A percentile compares a stretch with the other conserved stretches of the same genome.
Conservation (phyloP, 306 rosid species). For the Castanea mollissima region DNA sequence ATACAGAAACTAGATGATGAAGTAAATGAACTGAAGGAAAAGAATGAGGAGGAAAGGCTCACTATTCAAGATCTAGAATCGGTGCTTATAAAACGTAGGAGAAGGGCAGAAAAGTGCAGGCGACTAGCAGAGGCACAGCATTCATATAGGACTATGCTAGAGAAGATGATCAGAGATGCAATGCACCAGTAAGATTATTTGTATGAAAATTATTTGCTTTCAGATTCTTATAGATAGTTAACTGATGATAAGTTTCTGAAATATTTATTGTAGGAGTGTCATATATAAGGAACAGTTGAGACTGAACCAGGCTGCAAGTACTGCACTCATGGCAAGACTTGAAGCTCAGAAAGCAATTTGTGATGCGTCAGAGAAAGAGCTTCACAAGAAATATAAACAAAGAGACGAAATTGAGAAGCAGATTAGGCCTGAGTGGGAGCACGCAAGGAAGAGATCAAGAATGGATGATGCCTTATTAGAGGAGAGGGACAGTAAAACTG, state of each 20-base stretch:
- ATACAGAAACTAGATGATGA: constrained; percentile 65
- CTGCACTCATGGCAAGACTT: constrained; percentile 92
- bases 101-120: constrained; percentile 86
- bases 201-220: neutral
- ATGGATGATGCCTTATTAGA: constrained; percentile 48
- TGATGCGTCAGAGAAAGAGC: constrained; percentile 80
- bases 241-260: neutral
- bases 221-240: neutral
- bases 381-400: constrained; percentile 65
- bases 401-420: constrained; percentile 82
- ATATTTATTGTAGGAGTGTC: constrained; percentile 66
- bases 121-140: constrained; percentile 89
- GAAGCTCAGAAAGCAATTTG: constrained; percentile 88
- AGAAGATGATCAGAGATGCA: constrained; percentile 95
- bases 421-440: constrained; percentile 72
- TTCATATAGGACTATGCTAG: constrained; percentile 75
- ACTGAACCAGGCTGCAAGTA: constrained; percentile 84
- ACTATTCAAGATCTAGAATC: constrained; percentile 75
- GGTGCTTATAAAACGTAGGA: constrained; percentile 61
- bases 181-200: constrained; percentile 86
- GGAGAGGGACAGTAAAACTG: constrained; percentile 45
- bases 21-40: constrained; percentile 64
- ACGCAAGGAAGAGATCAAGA: constrained; percentile 87
- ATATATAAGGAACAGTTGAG: constrained; percentile 94
- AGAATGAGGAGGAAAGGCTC: constrained; percentile 76